Evolutionary conservation across 2,329 filamentous ascomycete species (phyloP).

Genomic region (Fusarium cyanostomum): DNA sequence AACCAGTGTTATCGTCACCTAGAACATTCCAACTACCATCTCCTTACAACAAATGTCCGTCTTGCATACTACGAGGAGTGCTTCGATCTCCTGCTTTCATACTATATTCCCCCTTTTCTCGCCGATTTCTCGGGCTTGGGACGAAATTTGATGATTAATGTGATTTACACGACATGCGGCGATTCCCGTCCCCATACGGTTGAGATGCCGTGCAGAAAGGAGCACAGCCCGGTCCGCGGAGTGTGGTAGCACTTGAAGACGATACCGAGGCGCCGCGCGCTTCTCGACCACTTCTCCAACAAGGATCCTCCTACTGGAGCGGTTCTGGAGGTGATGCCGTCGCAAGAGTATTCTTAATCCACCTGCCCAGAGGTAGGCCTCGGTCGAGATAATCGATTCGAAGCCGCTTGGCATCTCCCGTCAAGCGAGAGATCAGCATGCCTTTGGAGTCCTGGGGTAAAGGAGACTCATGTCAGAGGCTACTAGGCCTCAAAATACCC

Average conservation of each 20-base stretch:
- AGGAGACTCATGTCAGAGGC: slow-evolving; percentile 28
- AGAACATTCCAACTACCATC: not conserved
- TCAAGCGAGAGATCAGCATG: not conserved
- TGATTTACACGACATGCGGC: slow-evolving; percentile 9
- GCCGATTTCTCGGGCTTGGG: slow-evolving; percentile 29
- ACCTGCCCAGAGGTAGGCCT: slow-evolving; percentile 6
- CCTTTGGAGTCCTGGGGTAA: not conserved
- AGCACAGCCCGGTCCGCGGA: not conserved
- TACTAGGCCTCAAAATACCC: slow-evolving; percentile 5
- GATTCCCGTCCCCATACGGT: not conserved
- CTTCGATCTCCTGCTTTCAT: slow-evolving; percentile 17
- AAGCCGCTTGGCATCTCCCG: too few species aligned
- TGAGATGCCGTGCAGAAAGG: slow-evolving; percentile 1
- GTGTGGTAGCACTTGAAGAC: not conserved
- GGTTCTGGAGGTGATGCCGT: slow-evolving; percentile 2
- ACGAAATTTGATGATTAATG: slow-evolving; percentile 20
- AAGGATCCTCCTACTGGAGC: slow-evolving; percentile 1
- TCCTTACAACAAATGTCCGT: slow-evolving; percentile 2
- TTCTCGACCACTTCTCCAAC: not conserved
- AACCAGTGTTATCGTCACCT: not conserved
- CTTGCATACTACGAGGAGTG: slow-evolving; percentile 21
- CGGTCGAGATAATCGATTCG: not conserved
- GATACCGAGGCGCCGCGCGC: not conserved
- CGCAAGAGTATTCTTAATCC: slow-evolving; percentile 13
- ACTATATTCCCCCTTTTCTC: not conserved